A percentile compares a stretch with the other conserved stretches of the same genome.
Evolutionary conservation across 2,329 filamentous ascomycete species (phyloP).

Genomic region (Delphinella strobiligena): DNA sequence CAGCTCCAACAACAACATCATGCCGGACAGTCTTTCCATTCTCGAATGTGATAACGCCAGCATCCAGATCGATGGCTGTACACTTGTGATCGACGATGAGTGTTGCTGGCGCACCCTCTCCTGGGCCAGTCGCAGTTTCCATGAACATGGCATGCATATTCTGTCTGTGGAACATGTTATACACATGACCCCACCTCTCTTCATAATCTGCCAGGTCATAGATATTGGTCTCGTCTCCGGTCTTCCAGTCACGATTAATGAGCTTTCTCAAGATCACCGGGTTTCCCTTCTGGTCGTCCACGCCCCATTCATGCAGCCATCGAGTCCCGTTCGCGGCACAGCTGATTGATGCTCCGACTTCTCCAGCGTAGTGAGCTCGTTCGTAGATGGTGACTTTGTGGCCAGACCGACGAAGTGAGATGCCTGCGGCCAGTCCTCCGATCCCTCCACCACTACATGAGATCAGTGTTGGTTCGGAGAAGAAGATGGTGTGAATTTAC

Average conservation of each 20-base stretch:
- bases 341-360: constrained; percentile 55
- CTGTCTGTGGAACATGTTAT: constrained; percentile 59
- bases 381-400: constrained; percentile 51
- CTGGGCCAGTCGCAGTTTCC: constrained; percentile 38
- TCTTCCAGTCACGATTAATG: constrained; percentile 60
- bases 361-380: constrained; percentile 51
- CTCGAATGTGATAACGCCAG: too few species aligned
- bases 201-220: constrained; percentile 55
- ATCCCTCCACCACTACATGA: constrained; percentile 42
- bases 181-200: constrained; percentile 51
- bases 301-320: constrained; percentile 57
- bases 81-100: constrained; percentile 49
- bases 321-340: constrained; percentile 59
- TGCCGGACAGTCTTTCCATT: too few species aligned
- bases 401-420: constrained; percentile 41
- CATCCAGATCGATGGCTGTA: too few species aligned
- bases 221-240: constrained; percentile 52
- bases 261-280: constrained; percentile 54
- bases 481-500: too few species aligned
- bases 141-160: constrained; percentile 58
- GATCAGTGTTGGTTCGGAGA: too few species aligned
- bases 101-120: constrained; percentile 41
- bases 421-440: constrained; percentile 39
- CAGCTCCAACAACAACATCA: too few species aligned
- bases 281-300: constrained; percentile 52